These are phyloP conservation scores for Candida sp. DNA, from an alignment of 1,139 yeast genomes.

Conservation along the genomic window DNA sequence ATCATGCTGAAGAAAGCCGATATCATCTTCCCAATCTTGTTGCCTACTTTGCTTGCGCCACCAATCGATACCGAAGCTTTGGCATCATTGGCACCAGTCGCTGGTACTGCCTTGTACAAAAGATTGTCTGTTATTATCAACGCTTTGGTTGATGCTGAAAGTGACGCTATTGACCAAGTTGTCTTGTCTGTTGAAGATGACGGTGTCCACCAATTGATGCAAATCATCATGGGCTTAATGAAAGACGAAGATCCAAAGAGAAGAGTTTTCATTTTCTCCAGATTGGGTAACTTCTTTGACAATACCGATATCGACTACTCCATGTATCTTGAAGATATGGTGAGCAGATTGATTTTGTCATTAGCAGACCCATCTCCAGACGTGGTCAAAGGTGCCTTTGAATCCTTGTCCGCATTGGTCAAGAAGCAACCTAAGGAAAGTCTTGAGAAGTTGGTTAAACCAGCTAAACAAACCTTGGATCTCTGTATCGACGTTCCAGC, in stretches of 20 bases:
- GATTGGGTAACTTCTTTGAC: slow-evolving; percentile 74
- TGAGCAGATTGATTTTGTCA: slow-evolving; percentile 69
- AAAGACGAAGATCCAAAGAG: slow-evolving; percentile 75
- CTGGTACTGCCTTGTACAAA: slow-evolving; percentile 82
- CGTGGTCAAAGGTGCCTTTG: slow-evolving; percentile 74
- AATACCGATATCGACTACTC: slow-evolving; percentile 72
- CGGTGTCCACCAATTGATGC: slow-evolving; percentile 86
- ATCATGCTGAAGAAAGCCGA: slow-evolving; percentile 93
- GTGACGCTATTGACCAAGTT: slow-evolving; percentile 67
- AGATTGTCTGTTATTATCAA: slow-evolving; percentile 75
- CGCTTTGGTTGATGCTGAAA: slow-evolving; percentile 68
- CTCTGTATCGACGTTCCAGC: slow-evolving; percentile 74
- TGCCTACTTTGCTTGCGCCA: slow-evolving; percentile 81
- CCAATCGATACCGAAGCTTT: slow-evolving; percentile 90
- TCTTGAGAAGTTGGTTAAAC: slow-evolving; percentile 76
- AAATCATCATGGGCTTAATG: slow-evolving; percentile 75
- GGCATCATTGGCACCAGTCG: slow-evolving; percentile 89
- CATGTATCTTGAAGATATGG: slow-evolving; percentile 76
- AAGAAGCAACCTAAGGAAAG: slow-evolving; percentile 76
- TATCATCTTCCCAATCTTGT: slow-evolving; percentile 89
- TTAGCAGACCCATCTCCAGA: slow-evolving; percentile 71
- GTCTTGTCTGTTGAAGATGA: slow-evolving; percentile 78
- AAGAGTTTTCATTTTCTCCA: slow-evolving; percentile 69
- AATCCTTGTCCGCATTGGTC: slow-evolving; percentile 66
- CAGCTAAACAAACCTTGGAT: slow-evolving; percentile 75